Conservation (phyloP, 1,284 basidiomycete genomes). For the Marasmius fiardii region DNA sequence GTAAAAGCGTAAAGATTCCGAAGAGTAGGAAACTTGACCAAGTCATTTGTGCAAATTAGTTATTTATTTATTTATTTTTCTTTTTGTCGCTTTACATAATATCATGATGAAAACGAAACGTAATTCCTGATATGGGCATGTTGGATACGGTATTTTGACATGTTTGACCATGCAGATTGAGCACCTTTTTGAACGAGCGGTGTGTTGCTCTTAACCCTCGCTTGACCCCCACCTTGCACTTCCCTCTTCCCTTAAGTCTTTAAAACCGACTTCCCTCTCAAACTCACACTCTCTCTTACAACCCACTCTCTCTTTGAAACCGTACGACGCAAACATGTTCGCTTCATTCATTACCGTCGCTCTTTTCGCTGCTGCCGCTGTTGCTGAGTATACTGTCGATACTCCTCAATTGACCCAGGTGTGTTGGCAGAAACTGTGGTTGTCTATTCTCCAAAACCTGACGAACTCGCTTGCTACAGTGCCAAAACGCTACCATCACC, state of each 20-base stretch:
- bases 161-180: slow-evolving; percentile 1
- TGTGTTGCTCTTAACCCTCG: slow-evolving; percentile 2
- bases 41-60: not conserved
- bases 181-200: not conserved
- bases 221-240: slow-evolving; percentile 7
- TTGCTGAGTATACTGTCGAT: slow-evolving; percentile 52
- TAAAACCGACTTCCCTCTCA: slow-evolving; percentile 25
- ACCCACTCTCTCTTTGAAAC: slow-evolving; percentile 23
- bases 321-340: slow-evolving; percentile 57
- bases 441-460: not conserved
- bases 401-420: slow-evolving; percentile 58
- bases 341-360: slow-evolving; percentile 70
- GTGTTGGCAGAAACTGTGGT: slow-evolving; percentile 1
- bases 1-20: not conserved
- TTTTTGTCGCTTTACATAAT: no score
- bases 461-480: slow-evolving; percentile 36
- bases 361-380: slow-evolving; percentile 57
- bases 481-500: slow-evolving; percentile 44
- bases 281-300: slow-evolving; percentile 21
- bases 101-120: not conserved
- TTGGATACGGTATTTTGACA: not conserved
- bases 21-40: not conserved
- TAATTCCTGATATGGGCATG: not conserved
- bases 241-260: slow-evolving; percentile 23
- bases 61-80: not conserved